Evolutionary conservation across 2,329 filamentous ascomycete species (phyloP), one percentile per base, ranked within the genome.

Genomic region (Xylaria sp.): DNA sequence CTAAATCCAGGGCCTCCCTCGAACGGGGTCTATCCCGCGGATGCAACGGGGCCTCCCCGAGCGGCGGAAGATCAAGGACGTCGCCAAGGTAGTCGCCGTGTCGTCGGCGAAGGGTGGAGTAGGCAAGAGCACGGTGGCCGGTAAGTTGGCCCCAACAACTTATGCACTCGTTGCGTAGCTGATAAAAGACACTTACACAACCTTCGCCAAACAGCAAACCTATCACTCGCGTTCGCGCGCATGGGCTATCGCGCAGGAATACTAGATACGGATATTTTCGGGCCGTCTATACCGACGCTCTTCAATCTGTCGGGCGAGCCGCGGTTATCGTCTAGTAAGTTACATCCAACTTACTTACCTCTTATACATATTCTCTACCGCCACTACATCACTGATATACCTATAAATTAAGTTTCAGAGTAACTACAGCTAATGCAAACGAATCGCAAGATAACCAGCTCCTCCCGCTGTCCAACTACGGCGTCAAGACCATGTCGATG

Each of bases 41-140:
- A 89, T 93, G 84, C 92, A 93, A 81, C 89, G 93, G 62, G 93
- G 93, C 28, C 86, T 97, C 11, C 95, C 96, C 0, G 88, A 93
- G 74, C 90, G 92, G 76, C 88, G 93, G 72, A 90, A 88, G 74
- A 97, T 99, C 74, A 87, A 88, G 31, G 90, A 94, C 78, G 95
- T 99, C 28, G 88, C 89, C 72, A 97, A 97, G 79, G 90, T 97
- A n/a, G 89, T 99, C 67, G 94, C 94, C n/a, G 93, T 99, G 15
- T 97, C 94, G 4, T 98, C 94, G 1, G 96, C 96, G 15, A 99
- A 99, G 78, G 96, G 96, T 2, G 96, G 96, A n/a, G 96, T 99
- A 0, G 96, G 96, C 1, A 99, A 99, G 79, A 97, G 93, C 74
- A 99, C 96, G 7, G 90, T 98, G 53, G 91, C 95, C 67, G 92